These are phyloP conservation scores for Entamoeba moshkovskii DNA, from an alignment of 208 protist species.

Conservation along the genomic window DNA sequence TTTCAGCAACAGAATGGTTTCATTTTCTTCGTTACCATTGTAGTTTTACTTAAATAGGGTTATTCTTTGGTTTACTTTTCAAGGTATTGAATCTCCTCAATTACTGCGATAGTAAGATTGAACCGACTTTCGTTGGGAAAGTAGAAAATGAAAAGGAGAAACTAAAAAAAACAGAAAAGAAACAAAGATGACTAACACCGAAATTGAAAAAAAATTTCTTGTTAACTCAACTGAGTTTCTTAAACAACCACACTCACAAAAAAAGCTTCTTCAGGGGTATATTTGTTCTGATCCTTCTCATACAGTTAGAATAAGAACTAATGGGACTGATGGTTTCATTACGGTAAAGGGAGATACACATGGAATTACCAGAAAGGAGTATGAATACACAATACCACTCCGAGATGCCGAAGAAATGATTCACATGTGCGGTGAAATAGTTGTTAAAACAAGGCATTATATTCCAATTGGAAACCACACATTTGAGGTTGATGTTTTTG, in stretches of 20 bases:
- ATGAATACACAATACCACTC: not conserved
- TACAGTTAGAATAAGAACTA: not conserved
- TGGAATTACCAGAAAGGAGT: not conserved
- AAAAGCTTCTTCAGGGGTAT: not conserved
- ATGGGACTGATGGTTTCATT: not conserved
- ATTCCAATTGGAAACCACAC: not conserved
- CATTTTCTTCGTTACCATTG: too few species aligned
- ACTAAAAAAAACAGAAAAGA: not conserved
- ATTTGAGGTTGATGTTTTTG: not conserved
- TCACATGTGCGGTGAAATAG: not conserved
- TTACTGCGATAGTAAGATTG: too few species aligned
- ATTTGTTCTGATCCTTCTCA: not conserved
- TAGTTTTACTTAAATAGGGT: too few species aligned
- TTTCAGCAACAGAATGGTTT: too few species aligned
- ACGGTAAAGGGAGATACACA: not conserved
- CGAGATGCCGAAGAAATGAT: not conserved
- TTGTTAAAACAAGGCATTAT: not conserved
- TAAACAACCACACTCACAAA: not conserved
- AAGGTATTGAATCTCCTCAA: too few species aligned
- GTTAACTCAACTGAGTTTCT: not conserved
- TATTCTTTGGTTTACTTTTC: too few species aligned
- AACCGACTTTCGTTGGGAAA: too few species aligned
- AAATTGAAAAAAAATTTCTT: not conserved
- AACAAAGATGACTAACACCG: not conserved
- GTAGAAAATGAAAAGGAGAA: too few species aligned